Conservation (phyloP, 257 asterid species). For the Gentiana macrophylla region DNA sequence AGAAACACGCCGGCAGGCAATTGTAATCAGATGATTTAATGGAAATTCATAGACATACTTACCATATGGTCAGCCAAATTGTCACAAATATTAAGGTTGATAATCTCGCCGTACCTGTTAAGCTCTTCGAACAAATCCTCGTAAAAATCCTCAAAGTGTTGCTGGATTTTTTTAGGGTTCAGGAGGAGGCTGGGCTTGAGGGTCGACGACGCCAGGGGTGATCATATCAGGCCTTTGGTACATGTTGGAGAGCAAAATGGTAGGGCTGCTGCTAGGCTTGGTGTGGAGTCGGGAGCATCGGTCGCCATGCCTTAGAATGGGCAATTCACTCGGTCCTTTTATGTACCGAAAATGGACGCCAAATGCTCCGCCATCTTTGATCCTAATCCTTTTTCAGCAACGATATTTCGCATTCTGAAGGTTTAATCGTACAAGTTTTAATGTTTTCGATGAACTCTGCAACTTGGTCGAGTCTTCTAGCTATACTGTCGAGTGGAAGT, state of each 20-base stretch:
- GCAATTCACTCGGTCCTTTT: conserved; percentile 71
- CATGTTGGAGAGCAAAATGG: conserved; percentile 63
- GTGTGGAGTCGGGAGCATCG: conserved; percentile 80
- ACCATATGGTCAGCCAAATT: conserved; percentile 92
- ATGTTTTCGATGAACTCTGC: too few relatives aligned
- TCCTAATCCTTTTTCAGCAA: background rate
- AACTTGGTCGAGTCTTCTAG: too few relatives aligned
- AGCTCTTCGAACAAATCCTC: conserved; percentile 84
- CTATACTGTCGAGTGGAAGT: too few relatives aligned
- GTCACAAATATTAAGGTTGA: conserved; percentile 75
- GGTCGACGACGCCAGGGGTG: conserved; percentile 67
- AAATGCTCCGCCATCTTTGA: conserved; percentile 49
- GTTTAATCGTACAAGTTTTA: too few relatives aligned
- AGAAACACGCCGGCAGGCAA: too few relatives aligned
- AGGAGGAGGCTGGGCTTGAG: conserved; percentile 54
- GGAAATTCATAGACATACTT: background rate
- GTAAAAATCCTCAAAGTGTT: conserved; percentile 78
- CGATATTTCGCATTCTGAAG: too few relatives aligned
- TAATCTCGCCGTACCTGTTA: conserved; percentile 80
- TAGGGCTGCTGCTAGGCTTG: conserved; percentile 76
- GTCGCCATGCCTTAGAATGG: conserved; percentile 81
- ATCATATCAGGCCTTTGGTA: conserved; percentile 86
- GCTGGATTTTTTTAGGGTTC: conserved; percentile 66
- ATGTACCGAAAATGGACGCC: conserved; percentile 58
- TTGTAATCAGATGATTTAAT: too few relatives aligned